phyloP scores from a whole-genome alignment of 331 rosid species.

The Spiraea crenata region DNA sequence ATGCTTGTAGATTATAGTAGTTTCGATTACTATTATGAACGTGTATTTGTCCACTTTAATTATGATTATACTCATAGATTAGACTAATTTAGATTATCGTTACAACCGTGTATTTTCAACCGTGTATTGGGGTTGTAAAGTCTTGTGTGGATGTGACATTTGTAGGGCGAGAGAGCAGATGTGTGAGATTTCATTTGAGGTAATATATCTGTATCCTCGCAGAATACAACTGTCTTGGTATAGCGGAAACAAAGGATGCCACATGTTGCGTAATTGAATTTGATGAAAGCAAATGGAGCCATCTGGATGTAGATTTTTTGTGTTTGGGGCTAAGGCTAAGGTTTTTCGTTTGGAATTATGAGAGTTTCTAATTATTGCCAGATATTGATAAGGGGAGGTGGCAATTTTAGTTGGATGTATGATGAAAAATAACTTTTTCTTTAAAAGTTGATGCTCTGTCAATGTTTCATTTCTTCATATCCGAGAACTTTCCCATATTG shows the following conservation, averaged over 20 bases:
- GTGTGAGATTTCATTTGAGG: background rate
- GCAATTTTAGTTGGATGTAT: background rate
- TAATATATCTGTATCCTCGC: background rate
- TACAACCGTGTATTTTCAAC: background rate
- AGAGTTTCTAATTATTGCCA: background rate
- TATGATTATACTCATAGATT: too few species aligned
- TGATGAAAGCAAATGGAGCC: too few species aligned
- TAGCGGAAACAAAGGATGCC: background rate
- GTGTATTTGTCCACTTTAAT: background rate
- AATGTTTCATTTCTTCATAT: background rate
- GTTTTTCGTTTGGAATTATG: background rate
- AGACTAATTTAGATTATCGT: background rate
- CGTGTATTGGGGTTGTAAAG: background rate
- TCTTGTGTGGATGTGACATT: background rate
- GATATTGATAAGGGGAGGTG: background rate
- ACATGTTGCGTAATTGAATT: background rate
- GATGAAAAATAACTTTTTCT: background rate
- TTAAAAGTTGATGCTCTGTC: too few species aligned
- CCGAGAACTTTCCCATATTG: background rate
- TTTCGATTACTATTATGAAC: background rate
- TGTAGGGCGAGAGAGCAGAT: background rate
- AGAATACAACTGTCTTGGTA: conserved; percentile 5
- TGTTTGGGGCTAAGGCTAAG: background rate
- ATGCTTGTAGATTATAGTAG: too few species aligned
- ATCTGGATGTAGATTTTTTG: background rate